phyloP scores from a whole-genome alignment of 305 asterid species.

The Fraxinus nigra region DNA sequence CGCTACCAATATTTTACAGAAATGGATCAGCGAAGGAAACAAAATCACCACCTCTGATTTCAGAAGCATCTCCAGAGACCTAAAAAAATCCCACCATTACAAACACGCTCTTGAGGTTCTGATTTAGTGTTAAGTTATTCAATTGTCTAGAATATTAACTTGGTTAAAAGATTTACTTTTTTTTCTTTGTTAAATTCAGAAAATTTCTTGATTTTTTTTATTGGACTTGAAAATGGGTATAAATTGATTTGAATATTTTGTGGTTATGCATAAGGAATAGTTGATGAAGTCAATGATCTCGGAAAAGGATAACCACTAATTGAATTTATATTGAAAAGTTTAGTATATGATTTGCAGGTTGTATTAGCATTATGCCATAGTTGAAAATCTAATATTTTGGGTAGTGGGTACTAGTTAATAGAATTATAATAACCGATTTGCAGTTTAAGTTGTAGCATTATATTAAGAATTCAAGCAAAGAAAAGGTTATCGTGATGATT shows the following conservation, averaged over 20 bases:
- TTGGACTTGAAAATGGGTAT: neutral
- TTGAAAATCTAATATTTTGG: neutral
- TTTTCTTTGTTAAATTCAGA: neutral
- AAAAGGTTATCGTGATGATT: neutral
- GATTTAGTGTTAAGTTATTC: neutral
- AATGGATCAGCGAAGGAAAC: slow-evolving; percentile 74
- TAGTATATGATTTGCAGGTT: neutral
- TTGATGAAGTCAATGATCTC: neutral
- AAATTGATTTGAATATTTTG: neutral
- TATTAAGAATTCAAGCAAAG: neutral
- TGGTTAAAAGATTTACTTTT: neutral
- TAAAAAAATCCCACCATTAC: slow-evolving; percentile 59
- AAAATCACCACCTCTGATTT: slow-evolving; percentile 55
- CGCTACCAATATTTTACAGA: slow-evolving; percentile 61
- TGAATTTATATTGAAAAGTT: neutral
- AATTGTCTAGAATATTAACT: neutral
- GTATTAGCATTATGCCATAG: neutral
- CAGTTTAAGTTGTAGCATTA: neutral
- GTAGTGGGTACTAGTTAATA: neutral
- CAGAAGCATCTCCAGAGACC: slow-evolving; percentile 70
- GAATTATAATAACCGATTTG: neutral
- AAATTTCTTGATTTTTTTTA: neutral
- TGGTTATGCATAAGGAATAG: neutral
- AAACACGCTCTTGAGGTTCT: slow-evolving; percentile 94
- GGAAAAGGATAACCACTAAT: neutral